A percentile compares a stretch with the other conserved stretches of the same genome.
These are phyloP conservation scores for Pyrenochaeta sp. DNA, from an alignment of 2,329 filamentous ascomycete genomes.

Conservation along the genomic window DNA sequence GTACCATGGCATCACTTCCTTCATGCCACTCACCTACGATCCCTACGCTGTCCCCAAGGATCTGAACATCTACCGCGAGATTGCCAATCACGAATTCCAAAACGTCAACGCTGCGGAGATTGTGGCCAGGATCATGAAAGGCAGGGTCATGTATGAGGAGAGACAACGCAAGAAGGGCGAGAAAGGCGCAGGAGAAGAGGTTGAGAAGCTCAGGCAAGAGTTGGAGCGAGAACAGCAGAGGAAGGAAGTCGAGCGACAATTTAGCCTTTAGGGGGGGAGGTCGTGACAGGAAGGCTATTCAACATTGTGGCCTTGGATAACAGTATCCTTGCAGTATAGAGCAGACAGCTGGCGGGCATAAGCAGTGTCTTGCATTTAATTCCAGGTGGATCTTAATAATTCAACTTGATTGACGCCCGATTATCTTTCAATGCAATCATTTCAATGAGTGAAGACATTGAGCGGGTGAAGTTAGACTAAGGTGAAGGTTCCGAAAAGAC, in stretches of 20 bases:
- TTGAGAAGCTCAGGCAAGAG: slow-evolving; percentile 47
- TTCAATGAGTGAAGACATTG: no score
- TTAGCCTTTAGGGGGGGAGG: slow-evolving; percentile 34
- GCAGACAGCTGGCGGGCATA: no score
- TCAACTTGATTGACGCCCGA: no score
- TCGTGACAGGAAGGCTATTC: no score
- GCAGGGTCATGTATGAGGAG: slow-evolving; percentile 87
- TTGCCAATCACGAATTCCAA: slow-evolving; percentile 78
- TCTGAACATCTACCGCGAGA: slow-evolving; percentile 84
- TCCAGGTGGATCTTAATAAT: no score
- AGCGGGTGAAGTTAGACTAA: no score
- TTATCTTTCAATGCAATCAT: no score
- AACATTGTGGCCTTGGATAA: no score
- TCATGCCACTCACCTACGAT: slow-evolving; percentile 71
- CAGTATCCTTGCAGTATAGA: no score
- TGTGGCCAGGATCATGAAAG: slow-evolving; percentile 87
- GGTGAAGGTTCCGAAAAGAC: no score
- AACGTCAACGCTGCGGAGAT: slow-evolving; percentile 93
- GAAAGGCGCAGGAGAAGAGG: slow-evolving; percentile 78
- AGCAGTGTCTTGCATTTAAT: no score
- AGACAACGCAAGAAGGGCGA: slow-evolving; percentile 88
- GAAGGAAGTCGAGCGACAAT: slow-evolving; percentile 51
- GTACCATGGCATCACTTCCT: slow-evolving; percentile 95
- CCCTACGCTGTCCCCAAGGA: slow-evolving; percentile 78
- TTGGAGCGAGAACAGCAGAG: slow-evolving; percentile 44